Base-by-base conservation (phyloP, 2,329 filamentous ascomycete genomes). In the Cytospora schulzeri region DNA sequence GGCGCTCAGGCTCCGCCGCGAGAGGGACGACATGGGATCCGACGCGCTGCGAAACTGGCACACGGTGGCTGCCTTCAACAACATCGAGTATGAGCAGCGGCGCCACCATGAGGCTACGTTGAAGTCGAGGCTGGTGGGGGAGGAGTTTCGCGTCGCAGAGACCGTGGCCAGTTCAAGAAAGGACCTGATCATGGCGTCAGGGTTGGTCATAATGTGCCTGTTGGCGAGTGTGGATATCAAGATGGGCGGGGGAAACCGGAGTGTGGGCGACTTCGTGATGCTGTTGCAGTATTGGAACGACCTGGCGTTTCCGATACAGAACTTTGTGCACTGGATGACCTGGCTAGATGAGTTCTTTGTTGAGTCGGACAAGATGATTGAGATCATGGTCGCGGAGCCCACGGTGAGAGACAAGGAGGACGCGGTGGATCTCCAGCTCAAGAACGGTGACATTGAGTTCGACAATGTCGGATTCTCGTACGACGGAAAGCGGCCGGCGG, bases 281-380 rank as follows among this genome's bases (percentile, higher is more conserved):
- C 54, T 65, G 57, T 54, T 65, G n/a, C 52, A 56, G 41, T 65
- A 61, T 53, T 65, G 57, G 63, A 38, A 54, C 2, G 12, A 26
- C n/a, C 31, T 65, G 15, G 48, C 60, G 24, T 62, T 29, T 35
- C 63, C 63, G 9, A 60, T 65, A 19, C 60, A 57, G 35, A 41
- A 57, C 38, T 50, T 65, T 15, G 26, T 55, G 33, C 35, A 51
- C 19, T 33, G 59, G 14, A 50, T 61, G 19, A 33, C 51, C 26
- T 64, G n/a, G 17, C n/a, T 64, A 6, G 59, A 61, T 31, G 59
- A 35, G 41, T 59, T 61, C 5, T 51, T 91, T 29, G 84, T 91
- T 45, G 86, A 91, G 69, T 86, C 88, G 0, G 88, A 91, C 70
- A 81, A 85, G 4, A 76, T 89, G 7, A 78, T 84, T 0, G 75